phyloP scores from a whole-genome alignment of 1,284 basidiomycete species.

The Sporisorium iseilematis-ciliati region DNA sequence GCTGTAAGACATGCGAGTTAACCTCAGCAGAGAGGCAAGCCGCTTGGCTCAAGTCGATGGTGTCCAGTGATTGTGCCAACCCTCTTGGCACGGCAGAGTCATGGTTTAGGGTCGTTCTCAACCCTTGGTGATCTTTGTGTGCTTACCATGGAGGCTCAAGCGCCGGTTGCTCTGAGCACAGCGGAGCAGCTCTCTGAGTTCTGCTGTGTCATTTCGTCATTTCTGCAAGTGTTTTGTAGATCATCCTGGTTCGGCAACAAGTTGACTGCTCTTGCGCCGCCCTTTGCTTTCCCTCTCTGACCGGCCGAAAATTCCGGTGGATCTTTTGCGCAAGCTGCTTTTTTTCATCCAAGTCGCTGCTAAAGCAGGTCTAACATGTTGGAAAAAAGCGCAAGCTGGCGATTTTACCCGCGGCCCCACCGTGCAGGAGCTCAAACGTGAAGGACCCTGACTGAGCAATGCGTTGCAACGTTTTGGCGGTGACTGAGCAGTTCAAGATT shows the following conservation, averaged over 20 bases:
- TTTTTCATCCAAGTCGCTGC: not conserved
- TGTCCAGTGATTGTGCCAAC: too few relatives aligned
- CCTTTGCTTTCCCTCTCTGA: not conserved
- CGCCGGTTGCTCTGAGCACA: slow-evolving; percentile 2
- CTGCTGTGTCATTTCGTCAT: slow-evolving; percentile 12
- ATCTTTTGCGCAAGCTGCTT: not conserved
- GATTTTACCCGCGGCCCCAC: slow-evolving; percentile 13
- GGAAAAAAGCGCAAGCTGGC: not conserved
- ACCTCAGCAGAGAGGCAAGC: not conserved
- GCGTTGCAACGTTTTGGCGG: not conserved
- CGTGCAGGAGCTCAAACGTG: slow-evolving; percentile 8
- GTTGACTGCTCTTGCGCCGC: not conserved
- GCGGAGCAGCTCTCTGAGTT: not conserved
- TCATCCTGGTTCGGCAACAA: not conserved
- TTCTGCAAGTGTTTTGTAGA: slow-evolving; percentile 3
- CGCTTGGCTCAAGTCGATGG: too few relatives aligned
- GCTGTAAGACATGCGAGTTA: not conserved
- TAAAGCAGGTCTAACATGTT: not conserved
- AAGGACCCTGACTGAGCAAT: slow-evolving; percentile 19
- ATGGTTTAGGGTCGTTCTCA: too few relatives aligned
- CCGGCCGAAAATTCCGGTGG: not conserved
- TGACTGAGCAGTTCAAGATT: too few relatives aligned
- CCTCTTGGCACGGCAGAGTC: too few relatives aligned
- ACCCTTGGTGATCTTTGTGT: too few relatives aligned
- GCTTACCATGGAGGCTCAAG: too few relatives aligned